A percentile compares a stretch with the other conserved stretches of the same genome.
These are phyloP conservation scores for Talaromyces sp. DNA, from an alignment of 2,329 filamentous ascomycete genomes.

Conservation along the genomic window DNA sequence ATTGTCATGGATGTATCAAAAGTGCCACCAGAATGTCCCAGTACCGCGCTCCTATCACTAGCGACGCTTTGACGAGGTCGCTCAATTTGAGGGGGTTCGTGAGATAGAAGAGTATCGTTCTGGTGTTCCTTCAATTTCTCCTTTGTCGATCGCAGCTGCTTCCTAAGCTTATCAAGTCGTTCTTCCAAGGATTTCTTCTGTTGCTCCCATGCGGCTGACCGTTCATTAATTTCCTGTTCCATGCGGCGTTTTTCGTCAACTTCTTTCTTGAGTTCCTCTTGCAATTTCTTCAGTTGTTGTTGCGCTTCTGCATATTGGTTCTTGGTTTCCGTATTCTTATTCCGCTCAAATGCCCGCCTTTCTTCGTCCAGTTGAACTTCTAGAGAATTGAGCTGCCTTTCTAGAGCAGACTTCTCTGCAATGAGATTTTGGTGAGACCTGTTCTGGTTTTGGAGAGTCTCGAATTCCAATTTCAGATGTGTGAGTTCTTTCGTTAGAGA, in stretches of 20 bases:
- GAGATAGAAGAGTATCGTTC: slow-evolving; percentile 40
- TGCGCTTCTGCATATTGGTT: slow-evolving; percentile 41
- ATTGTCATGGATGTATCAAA: slow-evolving; percentile 48
- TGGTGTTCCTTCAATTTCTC: slow-evolving; percentile 68
- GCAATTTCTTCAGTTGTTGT: slow-evolving; percentile 46
- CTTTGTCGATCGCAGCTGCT: slow-evolving; percentile 67
- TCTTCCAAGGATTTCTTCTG: slow-evolving; percentile 65
- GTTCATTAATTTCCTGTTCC: slow-evolving; percentile 54
- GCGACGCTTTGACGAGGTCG: slow-evolving; percentile 29
- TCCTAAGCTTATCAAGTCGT: slow-evolving; percentile 65
- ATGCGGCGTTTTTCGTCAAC: slow-evolving; percentile 46
- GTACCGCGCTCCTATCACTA: slow-evolving; percentile 42
- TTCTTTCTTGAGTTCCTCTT: slow-evolving; percentile 50
- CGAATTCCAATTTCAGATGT: slow-evolving; percentile 58
- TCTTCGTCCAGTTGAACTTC: slow-evolving; percentile 82
- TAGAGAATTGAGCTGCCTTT: slow-evolving; percentile 71
- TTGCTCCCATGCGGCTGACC: slow-evolving; percentile 58
- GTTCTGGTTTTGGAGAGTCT: slow-evolving; percentile 59
- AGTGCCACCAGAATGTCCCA: slow-evolving; percentile 26
- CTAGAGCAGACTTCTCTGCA: slow-evolving; percentile 73
- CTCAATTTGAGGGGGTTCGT: slow-evolving; percentile 23
- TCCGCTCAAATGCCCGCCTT: slow-evolving; percentile 64
- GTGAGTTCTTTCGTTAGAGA: slow-evolving; percentile 59
- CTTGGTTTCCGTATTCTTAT: slow-evolving; percentile 40
- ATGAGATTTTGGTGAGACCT: slow-evolving; percentile 64